Percentiles rank a stretch among this genome's conserved stretches.
phyloP scores from a whole-genome alignment of 2,329 filamentous ascomycete genomes.

The Thielaviopsis euricoi region DNA sequence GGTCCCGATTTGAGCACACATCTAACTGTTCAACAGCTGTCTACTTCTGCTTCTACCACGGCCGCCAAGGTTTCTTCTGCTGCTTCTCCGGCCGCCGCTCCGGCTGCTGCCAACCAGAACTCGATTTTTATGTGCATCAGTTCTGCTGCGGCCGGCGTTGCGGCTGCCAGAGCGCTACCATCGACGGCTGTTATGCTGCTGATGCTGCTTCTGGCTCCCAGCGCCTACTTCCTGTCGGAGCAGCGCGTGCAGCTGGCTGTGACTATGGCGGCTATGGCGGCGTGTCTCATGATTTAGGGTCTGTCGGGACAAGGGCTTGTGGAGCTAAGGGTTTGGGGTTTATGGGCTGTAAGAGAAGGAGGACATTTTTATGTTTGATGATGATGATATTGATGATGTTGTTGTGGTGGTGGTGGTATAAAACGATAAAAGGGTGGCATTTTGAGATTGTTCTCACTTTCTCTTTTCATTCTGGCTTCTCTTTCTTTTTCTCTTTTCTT shows the following conservation, averaged over 20 bases:
- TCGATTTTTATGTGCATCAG: background rate
- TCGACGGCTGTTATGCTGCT: background rate
- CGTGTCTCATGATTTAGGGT: conserved; percentile 5
- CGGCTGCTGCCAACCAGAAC: background rate
- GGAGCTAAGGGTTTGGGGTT: background rate
- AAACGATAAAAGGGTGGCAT: background rate
- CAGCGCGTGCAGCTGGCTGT: background rate
- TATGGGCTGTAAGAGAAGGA: background rate
- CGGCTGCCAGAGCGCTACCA: background rate
- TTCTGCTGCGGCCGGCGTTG: background rate
- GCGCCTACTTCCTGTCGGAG: background rate
- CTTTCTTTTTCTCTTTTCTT: background rate
- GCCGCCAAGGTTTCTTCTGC: background rate
- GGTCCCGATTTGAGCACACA: background rate
- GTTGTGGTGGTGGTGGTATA: background rate
- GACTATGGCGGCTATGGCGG: background rate
- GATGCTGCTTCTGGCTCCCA: background rate
- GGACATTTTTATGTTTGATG: background rate
- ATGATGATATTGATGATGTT: background rate
- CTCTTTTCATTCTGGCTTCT: background rate
- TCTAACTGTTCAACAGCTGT: conserved; percentile 10
- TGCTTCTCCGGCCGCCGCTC: background rate
- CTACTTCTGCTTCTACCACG: background rate
- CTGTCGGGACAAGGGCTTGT: background rate
- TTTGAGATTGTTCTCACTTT: background rate